Evolutionary conservation across 2,329 filamentous ascomycete genomes (phyloP), one percentile per base, ranked within the genome.

Genomic region (Dryadomyces sulphureus): DNA sequence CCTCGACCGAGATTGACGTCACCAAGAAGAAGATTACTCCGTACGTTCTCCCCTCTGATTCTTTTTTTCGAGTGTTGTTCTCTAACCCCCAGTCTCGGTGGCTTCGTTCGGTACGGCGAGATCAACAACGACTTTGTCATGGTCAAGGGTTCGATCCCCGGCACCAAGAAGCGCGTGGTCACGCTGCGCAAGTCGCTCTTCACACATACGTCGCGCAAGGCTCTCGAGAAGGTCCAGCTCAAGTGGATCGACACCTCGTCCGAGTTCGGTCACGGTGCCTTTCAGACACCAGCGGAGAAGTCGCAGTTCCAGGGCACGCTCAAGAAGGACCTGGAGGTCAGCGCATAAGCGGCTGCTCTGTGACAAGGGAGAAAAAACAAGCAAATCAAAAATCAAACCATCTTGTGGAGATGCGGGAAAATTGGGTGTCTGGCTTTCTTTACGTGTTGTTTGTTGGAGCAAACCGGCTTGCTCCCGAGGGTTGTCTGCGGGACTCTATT

Each of bases 181-280:
- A 98, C 92, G 59, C 84, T 98, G 61, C 85, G 92, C 70, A 98
- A 96, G 79, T 93, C 90, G 58, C 92, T 98, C 79, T 96, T 92
- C 80, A 77, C 75, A 53, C 92, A 98, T 79, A 96, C 89, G 60
- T 94, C 84, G 65, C 79, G 92, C 67, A 88, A 83, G 69, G 86
- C 92, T 48, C 78, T 94, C 64, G 92, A 98, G 84, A 96, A 98
- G 86, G 85, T 96, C 68, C 86, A 90, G 65, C 85, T 98, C 76
- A 98, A 98, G 76, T 98, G 92, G 92, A 98, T 98, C 84, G 92
- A 98, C 65, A 98, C 92, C 61, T 95, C 89, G 53, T 95, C 89
- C 75, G 94, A 98, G 79, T 98, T 98, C 71, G 92, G 92, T 72
- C 92, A 98, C 77, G 92, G 92, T 81, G 90, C 88, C 63, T 98